Evolutionary conservation across 2,329 filamentous ascomycete species (phyloP).

Genomic region (Aquanectria penicillioides): DNA sequence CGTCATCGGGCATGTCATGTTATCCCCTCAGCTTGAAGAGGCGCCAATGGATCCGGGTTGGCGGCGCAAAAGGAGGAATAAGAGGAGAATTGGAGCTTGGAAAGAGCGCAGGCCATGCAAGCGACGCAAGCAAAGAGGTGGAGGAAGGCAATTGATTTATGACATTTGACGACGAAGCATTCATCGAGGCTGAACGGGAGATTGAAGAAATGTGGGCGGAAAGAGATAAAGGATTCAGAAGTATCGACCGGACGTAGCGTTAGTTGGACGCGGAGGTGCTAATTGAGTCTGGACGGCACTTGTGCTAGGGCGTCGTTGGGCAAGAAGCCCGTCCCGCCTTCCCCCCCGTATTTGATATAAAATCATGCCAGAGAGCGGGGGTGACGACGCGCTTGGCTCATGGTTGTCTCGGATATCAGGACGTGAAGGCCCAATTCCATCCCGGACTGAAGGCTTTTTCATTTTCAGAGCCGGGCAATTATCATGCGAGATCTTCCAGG

Average conservation of each 20-base stretch:
- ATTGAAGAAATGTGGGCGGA: neutral
- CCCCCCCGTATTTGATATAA: neutral
- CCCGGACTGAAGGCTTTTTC: neutral
- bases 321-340: constrained; percentile 6
- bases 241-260: neutral
- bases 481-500: neutral
- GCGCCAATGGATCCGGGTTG: too few relatives aligned
- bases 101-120: neutral
- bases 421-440: neutral
- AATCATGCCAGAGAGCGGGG: constrained; percentile 8
- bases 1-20: constrained; percentile 23
- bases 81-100: neutral
- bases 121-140: too few relatives aligned
- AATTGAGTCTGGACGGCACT: neutral
- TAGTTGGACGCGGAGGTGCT: neutral
- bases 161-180: too few relatives aligned
- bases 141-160: too few relatives aligned
- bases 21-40: constrained; percentile 32
- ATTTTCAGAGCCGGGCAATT: neutral
- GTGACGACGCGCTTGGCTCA: neutral
- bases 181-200: too few relatives aligned
- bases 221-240: too few relatives aligned
- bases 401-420: neutral
- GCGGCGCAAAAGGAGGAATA: constrained; percentile 9
- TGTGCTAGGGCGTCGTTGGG: constrained; percentile 11